Percentiles rank a stretch among this genome's conserved stretches.
Evolutionary conservation across 805 yeast species (phyloP).

Genomic region (Cyberlindnera euphorbiae): DNA sequence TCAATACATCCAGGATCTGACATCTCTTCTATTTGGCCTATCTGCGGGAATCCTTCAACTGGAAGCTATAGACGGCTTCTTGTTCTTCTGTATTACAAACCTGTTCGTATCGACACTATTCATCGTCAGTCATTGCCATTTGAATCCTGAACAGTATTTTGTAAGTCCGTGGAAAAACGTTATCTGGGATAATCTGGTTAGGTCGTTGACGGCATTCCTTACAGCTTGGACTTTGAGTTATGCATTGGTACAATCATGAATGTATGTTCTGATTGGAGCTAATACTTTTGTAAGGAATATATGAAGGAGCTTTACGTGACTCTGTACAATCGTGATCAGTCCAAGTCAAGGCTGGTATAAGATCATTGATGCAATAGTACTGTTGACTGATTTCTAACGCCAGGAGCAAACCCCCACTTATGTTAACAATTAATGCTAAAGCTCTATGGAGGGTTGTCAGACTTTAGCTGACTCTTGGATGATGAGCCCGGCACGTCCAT

Average conservation of each 20-base stretch:
- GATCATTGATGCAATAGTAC: no score
- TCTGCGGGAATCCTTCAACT: conserved; percentile 24
- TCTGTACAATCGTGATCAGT: no score
- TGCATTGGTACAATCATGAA: conserved; percentile 23
- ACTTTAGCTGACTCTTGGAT: no score
- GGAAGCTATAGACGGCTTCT: conserved; percentile 22
- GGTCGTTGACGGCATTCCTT: conserved; percentile 20
- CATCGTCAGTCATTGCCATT: conserved; percentile 4
- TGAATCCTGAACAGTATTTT: conserved; percentile 11
- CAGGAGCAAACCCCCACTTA: no score
- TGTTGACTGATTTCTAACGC: no score
- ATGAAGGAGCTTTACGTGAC: no score
- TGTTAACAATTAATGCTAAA: no score
- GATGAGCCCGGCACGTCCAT: no score
- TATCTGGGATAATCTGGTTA: conserved; percentile 12
- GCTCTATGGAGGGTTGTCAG: no score
- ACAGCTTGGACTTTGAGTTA: conserved; percentile 28
- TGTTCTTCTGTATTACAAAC: conserved; percentile 13
- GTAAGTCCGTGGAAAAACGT: conserved; percentile 15
- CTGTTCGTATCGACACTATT: conserved; percentile 9
- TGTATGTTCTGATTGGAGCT: neutral
- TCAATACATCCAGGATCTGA: conserved; percentile 22
- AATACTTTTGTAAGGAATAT: no score
- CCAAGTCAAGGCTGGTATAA: no score
- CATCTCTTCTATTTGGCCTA: conserved; percentile 21